A percentile compares a stretch with the other conserved stretches of the same genome.
Evolutionary conservation across 192 early-diverging fungal species (phyloP).

Genomic region (Rhizophagus clarus): DNA sequence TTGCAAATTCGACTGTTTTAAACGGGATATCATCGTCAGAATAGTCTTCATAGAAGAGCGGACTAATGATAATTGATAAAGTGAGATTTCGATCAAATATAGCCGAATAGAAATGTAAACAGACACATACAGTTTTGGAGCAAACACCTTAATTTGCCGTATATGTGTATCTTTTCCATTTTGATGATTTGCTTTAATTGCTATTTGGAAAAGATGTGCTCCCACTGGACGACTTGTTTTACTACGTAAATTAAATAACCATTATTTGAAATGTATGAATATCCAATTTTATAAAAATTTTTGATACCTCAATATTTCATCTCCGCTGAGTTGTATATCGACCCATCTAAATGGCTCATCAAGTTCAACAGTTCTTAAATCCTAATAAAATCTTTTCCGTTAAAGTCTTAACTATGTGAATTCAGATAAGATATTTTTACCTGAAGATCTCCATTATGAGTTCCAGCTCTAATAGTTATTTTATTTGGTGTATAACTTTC

Average conservation of each 20-base stretch:
- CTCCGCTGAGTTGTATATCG: slow-evolving; percentile 57
- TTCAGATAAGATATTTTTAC: slow-evolving; percentile 34
- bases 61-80: slow-evolving; percentile 23
- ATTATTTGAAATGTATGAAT: not conserved
- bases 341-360: slow-evolving; percentile 70
- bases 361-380: slow-evolving; percentile 55
- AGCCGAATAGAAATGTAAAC: not conserved
- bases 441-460: slow-evolving; percentile 64
- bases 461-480: slow-evolving; percentile 71
- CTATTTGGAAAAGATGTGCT: slow-evolving; percentile 69
- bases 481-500: slow-evolving; percentile 79
- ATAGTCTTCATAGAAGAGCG: slow-evolving; percentile 38
- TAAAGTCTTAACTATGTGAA: not conserved
- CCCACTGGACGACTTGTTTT: slow-evolving; percentile 53
- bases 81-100: not conserved
- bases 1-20: slow-evolving; percentile 48
- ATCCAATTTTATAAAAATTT: not conserved
- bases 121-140: slow-evolving; percentile 55
- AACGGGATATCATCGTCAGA: slow-evolving; percentile 49
- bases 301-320: slow-evolving; percentile 32
- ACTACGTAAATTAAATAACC: not conserved
- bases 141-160: slow-evolving; percentile 70
- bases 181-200: slow-evolving; percentile 70
- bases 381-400: slow-evolving; percentile 34
- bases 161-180: slow-evolving; percentile 87